Conservation (phyloP, 768 basidiomycete genomes). For the Multifurca ochricompacta region DNA sequence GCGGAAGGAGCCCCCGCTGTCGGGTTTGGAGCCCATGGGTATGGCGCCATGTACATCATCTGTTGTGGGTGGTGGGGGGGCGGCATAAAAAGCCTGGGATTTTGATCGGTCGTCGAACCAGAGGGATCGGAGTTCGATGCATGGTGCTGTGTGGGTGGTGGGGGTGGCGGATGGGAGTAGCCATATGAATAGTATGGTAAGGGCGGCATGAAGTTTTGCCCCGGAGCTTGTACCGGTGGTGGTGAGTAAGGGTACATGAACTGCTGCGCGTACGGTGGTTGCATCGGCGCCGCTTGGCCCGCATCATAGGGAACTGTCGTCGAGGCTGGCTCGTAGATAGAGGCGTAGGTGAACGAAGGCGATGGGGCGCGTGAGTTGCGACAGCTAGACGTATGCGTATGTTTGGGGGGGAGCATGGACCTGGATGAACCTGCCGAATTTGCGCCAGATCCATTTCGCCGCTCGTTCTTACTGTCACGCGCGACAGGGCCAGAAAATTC, state of each 20-base stretch:
- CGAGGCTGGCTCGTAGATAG: slow-evolving; percentile 55
- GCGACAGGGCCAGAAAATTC: slow-evolving; percentile 62
- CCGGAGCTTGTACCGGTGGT: slow-evolving; percentile 17
- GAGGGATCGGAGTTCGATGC: slow-evolving; percentile 25
- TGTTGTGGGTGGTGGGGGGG: slow-evolving; percentile 32
- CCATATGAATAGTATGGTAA: slow-evolving; percentile 17
- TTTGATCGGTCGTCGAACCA: slow-evolving; percentile 15
- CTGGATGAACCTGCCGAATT: slow-evolving; percentile 49
- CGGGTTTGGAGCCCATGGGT: slow-evolving; percentile 11
- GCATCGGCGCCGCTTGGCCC: slow-evolving; percentile 25
- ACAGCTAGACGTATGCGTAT: slow-evolving; percentile 43
- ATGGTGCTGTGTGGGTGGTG: slow-evolving; percentile 11
- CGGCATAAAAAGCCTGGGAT: slow-evolving; percentile 1
- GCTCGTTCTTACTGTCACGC: slow-evolving; percentile 49
- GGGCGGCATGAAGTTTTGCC: slow-evolving; percentile 22
- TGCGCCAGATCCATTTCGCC: slow-evolving; percentile 35
- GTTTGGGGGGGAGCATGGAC: slow-evolving; percentile 46
- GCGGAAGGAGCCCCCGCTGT: slow-evolving; percentile 26
- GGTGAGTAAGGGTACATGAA: slow-evolving; percentile 29
- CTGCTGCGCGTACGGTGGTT: slow-evolving; percentile 25
- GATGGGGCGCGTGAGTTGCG: slow-evolving; percentile 69
- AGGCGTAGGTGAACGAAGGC: slow-evolving; percentile 67
- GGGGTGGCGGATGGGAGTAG: slow-evolving; percentile 9
- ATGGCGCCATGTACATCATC: slow-evolving; percentile 27
- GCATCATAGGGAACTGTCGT: slow-evolving; percentile 29